Percentiles rank a stretch among this genome's conserved stretches.
phyloP scores from a whole-genome alignment of 139 green algal species.

The Ettlia oleoabundans region DNA sequence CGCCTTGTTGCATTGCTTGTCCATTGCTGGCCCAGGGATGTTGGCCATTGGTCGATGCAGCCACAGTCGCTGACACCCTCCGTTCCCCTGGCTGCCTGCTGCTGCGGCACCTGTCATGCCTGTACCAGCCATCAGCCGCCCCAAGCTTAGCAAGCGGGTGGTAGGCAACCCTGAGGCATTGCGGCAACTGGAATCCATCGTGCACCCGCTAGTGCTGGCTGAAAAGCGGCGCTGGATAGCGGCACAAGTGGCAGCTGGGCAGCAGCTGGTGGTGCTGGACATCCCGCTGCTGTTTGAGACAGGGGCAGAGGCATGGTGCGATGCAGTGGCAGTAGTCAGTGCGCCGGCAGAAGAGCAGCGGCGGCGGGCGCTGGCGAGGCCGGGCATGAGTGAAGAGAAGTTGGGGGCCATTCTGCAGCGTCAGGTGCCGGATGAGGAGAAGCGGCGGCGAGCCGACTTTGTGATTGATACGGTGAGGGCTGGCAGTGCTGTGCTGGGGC shows the following conservation, averaged over 20 bases:
- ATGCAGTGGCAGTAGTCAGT: slow-evolving; percentile 79
- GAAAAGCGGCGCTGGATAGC: slow-evolving; percentile 54
- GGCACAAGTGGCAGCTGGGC: slow-evolving; percentile 14
- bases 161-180: slow-evolving; percentile 54
- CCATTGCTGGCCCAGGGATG: too few species aligned
- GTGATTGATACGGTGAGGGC: slow-evolving; percentile 75
- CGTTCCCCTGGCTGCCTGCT: too few species aligned
- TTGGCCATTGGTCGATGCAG: too few species aligned
- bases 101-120: neutral
- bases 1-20: neutral
- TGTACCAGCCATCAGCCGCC: slow-evolving; percentile 26
- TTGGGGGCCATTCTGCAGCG: slow-evolving; percentile 72
- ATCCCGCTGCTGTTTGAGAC: slow-evolving; percentile 91
- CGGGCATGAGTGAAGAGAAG: slow-evolving; percentile 80
- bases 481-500: too few species aligned
- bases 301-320: slow-evolving; percentile 46
- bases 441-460: slow-evolving; percentile 69
- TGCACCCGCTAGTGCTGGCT: slow-evolving; percentile 82
- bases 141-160: slow-evolving; percentile 38
- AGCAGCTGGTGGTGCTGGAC: slow-evolving; percentile 77
- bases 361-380: slow-evolving; percentile 73
- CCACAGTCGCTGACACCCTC: too few species aligned
- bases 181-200: slow-evolving; percentile 71
- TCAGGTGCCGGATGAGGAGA: slow-evolving; percentile 82
- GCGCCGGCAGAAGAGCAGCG: slow-evolving; percentile 65